Evolutionary conservation across 2,329 filamentous ascomycete genomes (phyloP).

Genomic region (Calycina herbarum): DNA sequence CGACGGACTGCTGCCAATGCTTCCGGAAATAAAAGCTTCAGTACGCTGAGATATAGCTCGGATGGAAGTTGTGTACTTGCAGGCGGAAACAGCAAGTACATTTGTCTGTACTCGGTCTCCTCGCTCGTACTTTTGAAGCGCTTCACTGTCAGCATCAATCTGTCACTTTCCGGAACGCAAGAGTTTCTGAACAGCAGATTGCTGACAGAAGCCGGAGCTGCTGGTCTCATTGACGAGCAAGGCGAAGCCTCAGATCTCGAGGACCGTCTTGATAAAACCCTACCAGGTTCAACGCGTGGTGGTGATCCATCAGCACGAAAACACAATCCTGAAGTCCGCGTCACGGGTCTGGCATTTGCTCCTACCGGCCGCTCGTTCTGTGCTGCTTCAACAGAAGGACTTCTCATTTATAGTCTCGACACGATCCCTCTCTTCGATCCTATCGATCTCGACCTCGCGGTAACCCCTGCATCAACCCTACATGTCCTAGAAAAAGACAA

Average conservation of each 20-base stretch:
- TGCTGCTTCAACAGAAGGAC: conserved; percentile 89
- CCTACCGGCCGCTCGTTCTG: conserved; percentile 90
- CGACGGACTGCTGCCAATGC: conserved; percentile 89
- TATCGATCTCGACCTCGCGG: conserved; percentile 90
- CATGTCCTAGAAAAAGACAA: conserved; percentile 63
- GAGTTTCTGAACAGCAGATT: conserved; percentile 93
- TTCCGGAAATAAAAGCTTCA: conserved; percentile 86
- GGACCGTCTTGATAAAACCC: conserved; percentile 72
- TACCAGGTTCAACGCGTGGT: conserved; percentile 85
- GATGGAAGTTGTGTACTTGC: conserved; percentile 90
- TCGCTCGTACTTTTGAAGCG: conserved; percentile 92
- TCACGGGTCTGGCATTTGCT: conserved; percentile 82
- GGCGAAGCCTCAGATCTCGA: conserved; percentile 89
- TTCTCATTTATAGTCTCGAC: conserved; percentile 92
- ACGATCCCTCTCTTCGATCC: conserved; percentile 85
- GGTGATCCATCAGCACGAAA: conserved; percentile 77
- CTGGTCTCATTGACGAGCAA: conserved; percentile 80
- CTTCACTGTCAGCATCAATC: conserved; percentile 91
- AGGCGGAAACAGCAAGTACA: conserved; percentile 96
- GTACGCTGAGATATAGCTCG: conserved; percentile 83
- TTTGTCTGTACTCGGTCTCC: conserved; percentile 92
- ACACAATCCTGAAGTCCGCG: conserved; percentile 77
- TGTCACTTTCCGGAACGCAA: conserved; percentile 94
- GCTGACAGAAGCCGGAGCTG: conserved; percentile 86
- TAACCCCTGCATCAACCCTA: conserved; percentile 85